Evolutionary conservation across 2,329 filamentous ascomycete species (phyloP).

Genomic region (Myriosclerotinia curreyana): DNA sequence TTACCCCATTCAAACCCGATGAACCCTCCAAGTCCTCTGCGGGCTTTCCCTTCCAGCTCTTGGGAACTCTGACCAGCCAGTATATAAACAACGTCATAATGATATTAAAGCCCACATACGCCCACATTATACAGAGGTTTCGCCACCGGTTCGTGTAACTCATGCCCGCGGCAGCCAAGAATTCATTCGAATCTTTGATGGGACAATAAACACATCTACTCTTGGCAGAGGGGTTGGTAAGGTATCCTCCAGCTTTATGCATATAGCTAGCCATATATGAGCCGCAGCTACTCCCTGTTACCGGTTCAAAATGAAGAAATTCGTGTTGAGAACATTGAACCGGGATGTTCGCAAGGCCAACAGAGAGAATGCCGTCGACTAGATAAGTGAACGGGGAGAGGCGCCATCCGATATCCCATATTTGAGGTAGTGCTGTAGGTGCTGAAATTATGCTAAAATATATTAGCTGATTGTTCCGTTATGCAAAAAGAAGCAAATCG

Average conservation of each 20-base stretch:
- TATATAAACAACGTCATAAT: constrained; percentile 52
- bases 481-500: background rate
- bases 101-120: constrained; percentile 53
- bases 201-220: constrained; percentile 58
- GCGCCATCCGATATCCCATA: constrained; percentile 85
- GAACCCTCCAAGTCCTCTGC: background rate
- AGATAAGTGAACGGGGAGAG: constrained; percentile 81
- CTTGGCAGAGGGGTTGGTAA: constrained; percentile 57
- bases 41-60: constrained; percentile 31
- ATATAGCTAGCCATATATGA: constrained; percentile 57
- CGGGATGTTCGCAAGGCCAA: constrained; percentile 63
- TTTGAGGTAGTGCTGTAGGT: constrained; percentile 61
- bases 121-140: constrained; percentile 52
- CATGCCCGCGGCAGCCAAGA: constrained; percentile 57
- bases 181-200: constrained; percentile 57
- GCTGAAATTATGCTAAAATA: constrained; percentile 61
- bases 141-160: constrained; percentile 64
- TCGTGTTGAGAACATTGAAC: constrained; percentile 61
- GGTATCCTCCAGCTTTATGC: constrained; percentile 43
- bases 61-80: constrained; percentile 49
- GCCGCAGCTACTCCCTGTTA: constrained; percentile 54
- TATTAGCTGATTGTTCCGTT: background rate
- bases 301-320: constrained; percentile 45
- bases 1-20: background rate
- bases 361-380: constrained; percentile 67